phyloP scores from a whole-genome alignment of 139 green algal genomes.

The Chlorella sp. region DNA sequence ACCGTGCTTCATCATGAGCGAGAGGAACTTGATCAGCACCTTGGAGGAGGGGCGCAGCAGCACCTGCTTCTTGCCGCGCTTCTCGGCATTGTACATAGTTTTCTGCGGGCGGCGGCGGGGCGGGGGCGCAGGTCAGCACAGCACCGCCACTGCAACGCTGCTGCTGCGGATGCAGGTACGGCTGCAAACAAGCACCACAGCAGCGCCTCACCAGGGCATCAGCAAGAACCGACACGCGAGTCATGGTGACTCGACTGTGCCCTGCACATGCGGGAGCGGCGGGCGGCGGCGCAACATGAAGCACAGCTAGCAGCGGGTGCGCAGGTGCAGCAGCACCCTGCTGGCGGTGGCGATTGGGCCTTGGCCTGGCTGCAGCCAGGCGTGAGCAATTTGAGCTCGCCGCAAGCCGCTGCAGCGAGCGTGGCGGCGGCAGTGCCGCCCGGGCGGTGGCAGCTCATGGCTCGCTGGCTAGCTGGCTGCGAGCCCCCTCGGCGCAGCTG shows the following conservation, averaged over 20 bases:
- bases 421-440: too few relatives aligned
- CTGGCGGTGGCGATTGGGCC: too few relatives aligned
- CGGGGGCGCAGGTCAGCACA: background rate
- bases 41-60: slow-evolving; percentile 96
- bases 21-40: slow-evolving; percentile 99
- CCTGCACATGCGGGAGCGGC: background rate
- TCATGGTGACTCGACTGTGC: slow-evolving; percentile 76
- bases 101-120: slow-evolving; percentile 58
- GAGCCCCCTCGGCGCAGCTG: too few relatives aligned
- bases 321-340: too few relatives aligned
- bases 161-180: background rate
- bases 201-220: slow-evolving; percentile 82
- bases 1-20: slow-evolving; percentile 95
- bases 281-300: background rate
- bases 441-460: too few relatives aligned
- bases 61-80: slow-evolving; percentile 95
- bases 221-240: slow-evolving; percentile 94
- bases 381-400: too few relatives aligned
- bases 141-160: background rate
- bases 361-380: too few relatives aligned
- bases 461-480: too few relatives aligned
- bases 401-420: too few relatives aligned
- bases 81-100: slow-evolving; percentile 99
- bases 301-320: background rate
- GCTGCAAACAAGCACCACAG: background rate